Conservation (phyloP, 2,329 filamentous ascomycete genomes). For the Dothiorella sarmentorum region DNA sequence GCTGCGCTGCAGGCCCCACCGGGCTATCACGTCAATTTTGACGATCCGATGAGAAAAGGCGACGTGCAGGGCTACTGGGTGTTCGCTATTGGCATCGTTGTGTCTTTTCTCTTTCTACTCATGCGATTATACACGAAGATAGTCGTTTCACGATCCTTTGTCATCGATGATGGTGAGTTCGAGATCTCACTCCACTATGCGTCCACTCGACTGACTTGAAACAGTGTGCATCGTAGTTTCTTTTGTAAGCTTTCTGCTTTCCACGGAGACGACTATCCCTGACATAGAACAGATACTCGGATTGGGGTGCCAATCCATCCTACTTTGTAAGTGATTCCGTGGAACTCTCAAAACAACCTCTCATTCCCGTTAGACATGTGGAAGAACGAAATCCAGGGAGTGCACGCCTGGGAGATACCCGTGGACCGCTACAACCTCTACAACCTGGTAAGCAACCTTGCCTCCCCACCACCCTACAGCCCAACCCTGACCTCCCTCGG, state of each 20-base stretch:
- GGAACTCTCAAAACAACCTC: neutral
- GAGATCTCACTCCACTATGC: too few species aligned
- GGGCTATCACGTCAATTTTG: conserved; percentile 31
- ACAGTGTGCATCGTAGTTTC: neutral
- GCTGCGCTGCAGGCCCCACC: conserved; percentile 24
- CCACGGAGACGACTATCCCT: neutral
- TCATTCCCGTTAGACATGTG: conserved; percentile 15
- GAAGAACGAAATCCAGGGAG: conserved; percentile 20
- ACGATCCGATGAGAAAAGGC: conserved; percentile 25
- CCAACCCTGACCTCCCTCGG: too few species aligned
- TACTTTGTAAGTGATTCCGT: neutral
- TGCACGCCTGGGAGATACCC: conserved; percentile 27
- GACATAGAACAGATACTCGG: neutral
- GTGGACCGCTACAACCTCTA: conserved; percentile 22
- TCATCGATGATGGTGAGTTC: conserved; percentile 29
- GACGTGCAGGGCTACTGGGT: conserved; percentile 24
- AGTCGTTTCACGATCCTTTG: conserved; percentile 24
- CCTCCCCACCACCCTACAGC: too few species aligned
- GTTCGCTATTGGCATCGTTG: conserved; percentile 23
- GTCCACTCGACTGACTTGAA: neutral
- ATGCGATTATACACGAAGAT: conserved; percentile 31
- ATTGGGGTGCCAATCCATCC: neutral
- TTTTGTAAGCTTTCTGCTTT: neutral
- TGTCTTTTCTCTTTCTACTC: conserved; percentile 24
- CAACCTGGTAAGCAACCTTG: neutral